phyloP scores from a whole-genome alignment of 208 protist species.

The Acanthamoeba castellanii region DNA sequence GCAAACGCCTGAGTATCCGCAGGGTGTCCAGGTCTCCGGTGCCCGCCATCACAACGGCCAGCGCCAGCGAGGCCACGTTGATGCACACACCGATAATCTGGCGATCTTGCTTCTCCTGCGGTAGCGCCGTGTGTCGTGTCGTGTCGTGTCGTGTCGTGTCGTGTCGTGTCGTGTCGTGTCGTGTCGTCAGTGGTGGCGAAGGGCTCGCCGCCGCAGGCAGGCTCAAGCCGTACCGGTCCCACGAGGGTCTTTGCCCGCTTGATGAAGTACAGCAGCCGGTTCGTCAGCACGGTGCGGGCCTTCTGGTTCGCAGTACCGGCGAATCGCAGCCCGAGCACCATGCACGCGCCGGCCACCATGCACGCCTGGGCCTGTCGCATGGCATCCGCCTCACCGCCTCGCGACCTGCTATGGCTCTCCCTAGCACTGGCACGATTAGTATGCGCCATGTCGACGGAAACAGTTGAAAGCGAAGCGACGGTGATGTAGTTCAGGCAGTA shows the following conservation, averaged over 20 bases:
- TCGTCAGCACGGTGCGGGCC: conserved; percentile 75
- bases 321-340: conserved; percentile 87
- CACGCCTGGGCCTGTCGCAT: conserved; percentile 77
- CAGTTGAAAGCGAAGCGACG: neutral
- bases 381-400: conserved; percentile 29
- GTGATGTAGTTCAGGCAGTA: neutral
- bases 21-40: conserved; percentile 93
- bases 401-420: neutral
- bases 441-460: neutral
- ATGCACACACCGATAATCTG: conserved; percentile 85
- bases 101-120: conserved; percentile 41
- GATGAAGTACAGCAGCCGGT: conserved; percentile 74
- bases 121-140: neutral
- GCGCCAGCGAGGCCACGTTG: conserved; percentile 77
- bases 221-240: neutral
- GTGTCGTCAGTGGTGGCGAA: neutral
- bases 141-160: neutral
- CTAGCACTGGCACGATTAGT: conserved; percentile 12
- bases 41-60: conserved; percentile 93
- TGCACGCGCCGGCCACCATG: conserved; percentile 82
- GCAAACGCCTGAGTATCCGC: conserved; percentile 89
- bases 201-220: neutral
- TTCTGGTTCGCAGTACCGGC: conserved; percentile 80
- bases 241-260: neutral
- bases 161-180: neutral